Evolutionary conservation across 345 rosid species (phyloP).

Genomic region (Ceriops tagal): DNA sequence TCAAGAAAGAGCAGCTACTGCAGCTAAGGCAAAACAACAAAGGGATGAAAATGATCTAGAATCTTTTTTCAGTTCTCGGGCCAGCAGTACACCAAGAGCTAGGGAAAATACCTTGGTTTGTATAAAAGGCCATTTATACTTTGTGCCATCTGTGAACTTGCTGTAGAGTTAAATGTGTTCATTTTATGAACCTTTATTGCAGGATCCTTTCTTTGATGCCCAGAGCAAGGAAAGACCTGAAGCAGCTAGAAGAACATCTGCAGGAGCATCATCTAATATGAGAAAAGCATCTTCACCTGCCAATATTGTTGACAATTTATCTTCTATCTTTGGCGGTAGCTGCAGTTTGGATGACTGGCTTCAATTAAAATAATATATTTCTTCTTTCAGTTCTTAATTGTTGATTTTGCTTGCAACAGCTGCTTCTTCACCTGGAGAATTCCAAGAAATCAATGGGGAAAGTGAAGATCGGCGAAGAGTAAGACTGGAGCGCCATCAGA

Average conservation of each 20-base stretch:
- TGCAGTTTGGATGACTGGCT: constrained; percentile 2
- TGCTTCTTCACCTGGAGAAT: constrained; percentile 56
- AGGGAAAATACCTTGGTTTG: constrained; percentile 64
- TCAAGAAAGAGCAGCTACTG: constrained; percentile 45
- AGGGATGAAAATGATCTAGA: constrained; percentile 77
- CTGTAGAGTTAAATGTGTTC: background rate
- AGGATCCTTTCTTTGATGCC: constrained; percentile 77
- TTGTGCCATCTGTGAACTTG: constrained; percentile 6
- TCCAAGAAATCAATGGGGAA: constrained; percentile 88
- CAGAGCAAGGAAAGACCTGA: constrained; percentile 73
- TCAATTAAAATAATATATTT: background rate
- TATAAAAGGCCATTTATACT: constrained; percentile 19
- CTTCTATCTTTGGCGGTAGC: constrained; percentile 89
- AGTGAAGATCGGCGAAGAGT: constrained; percentile 90
- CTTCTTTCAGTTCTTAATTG: constrained; percentile 8
- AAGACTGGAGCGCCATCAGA: constrained; percentile 89
- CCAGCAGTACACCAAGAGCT: constrained; percentile 85
- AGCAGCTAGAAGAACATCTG: constrained; percentile 51
- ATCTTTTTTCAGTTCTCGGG: constrained; percentile 74
- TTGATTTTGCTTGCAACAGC: constrained; percentile 41
- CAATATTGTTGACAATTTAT: constrained; percentile 73
- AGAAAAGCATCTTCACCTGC: constrained; percentile 76
- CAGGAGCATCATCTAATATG: constrained; percentile 51
- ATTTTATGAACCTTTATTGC: constrained; percentile 23
- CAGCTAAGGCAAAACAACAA: constrained; percentile 53